Evolutionary conservation across 768 basidiomycete genomes (phyloP).

Genomic region (Termitomyces titanicus): DNA sequence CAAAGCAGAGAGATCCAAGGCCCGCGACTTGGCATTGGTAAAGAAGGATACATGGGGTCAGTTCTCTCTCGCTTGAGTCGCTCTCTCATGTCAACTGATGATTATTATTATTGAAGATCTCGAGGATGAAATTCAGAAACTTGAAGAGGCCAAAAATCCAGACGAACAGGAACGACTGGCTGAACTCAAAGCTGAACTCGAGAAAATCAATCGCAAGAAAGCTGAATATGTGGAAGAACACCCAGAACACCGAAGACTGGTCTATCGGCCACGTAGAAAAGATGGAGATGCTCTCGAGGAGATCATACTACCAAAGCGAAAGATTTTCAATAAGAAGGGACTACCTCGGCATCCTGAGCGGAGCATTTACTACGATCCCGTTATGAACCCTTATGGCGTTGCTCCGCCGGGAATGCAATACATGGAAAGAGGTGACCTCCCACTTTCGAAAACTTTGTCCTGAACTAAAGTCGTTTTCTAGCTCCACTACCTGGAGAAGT

Average conservation of each 20-base stretch:
- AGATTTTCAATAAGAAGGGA: conserved; percentile 79
- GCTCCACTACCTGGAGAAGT: conserved; percentile 61
- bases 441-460: neutral
- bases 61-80: conserved; percentile 5
- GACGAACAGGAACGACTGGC: conserved; percentile 61
- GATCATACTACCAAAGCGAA: conserved; percentile 46
- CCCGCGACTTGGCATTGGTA: conserved; percentile 84
- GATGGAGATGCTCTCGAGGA: conserved; percentile 39
- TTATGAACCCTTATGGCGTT: conserved; percentile 92
- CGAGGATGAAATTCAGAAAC: conserved; percentile 73
- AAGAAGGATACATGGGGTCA: conserved; percentile 91
- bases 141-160: conserved; percentile 46
- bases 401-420: conserved; percentile 99
- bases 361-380: conserved; percentile 88
- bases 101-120: conserved; percentile 47
- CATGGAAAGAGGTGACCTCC: conserved; percentile 72
- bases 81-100: neutral
- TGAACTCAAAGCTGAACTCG: conserved; percentile 73
- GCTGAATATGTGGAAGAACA: conserved; percentile 90
- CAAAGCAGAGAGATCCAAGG: conserved; percentile 78
- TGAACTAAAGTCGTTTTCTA: conserved; percentile 21
- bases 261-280: conserved; percentile 59
- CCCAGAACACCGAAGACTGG: conserved; percentile 85
- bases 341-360: conserved; percentile 87
- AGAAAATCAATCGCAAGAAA: conserved; percentile 81